Base-by-base conservation (phyloP, 306 rosid species). In the Medicago arabica region DNA sequence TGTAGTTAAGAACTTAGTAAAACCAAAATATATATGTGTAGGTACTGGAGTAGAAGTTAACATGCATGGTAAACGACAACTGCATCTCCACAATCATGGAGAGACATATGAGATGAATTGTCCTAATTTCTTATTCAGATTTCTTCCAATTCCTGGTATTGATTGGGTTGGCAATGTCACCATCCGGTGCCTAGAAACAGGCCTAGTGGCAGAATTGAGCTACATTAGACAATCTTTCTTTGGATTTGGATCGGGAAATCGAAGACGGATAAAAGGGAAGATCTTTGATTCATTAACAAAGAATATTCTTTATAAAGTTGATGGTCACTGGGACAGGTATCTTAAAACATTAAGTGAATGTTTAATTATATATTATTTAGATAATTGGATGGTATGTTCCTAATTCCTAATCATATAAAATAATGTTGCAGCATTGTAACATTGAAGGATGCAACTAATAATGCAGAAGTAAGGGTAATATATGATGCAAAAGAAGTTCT, bases 271-370 rank as follows among this genome's bases (percentile, higher is more conserved):
- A 19, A 86, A 87, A 78, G 97, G 94, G 57, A 89, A 85, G 83
- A 89, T 91, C 67, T 83, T 83, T 15, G 77, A 86, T 28, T 81
- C 89, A 12, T 65, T 40, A 1, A 78, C 89, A 13, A 71, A 9
- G 58, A 83, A 83, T 78, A 75, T 78, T 80, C 91, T 89, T 41
- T 85, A 71, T 55, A 89, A 85, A 86, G 59, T 92, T 72, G 72
- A 89, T 51, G 97, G 96, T 44, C 96, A 84, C 7, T 89, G 96
- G 97, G 96, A 92, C 64, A 89, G 88, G 96, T 92, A 72, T 34
- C 38, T 34, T 34, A 34, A 4, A 34, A 28, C 51, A 46, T 13
- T 13, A 15, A 4, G 13, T 13, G 51, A 46, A 46, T 46, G 16
- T 46, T 6, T 7, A 50, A 7, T n/a, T 65, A 65, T 16, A 23